Percentiles rank a stretch among this genome's conserved stretches.
Evolutionary conservation across 306 rosid genomes (phyloP).

Genomic region (Quercus alba): DNA sequence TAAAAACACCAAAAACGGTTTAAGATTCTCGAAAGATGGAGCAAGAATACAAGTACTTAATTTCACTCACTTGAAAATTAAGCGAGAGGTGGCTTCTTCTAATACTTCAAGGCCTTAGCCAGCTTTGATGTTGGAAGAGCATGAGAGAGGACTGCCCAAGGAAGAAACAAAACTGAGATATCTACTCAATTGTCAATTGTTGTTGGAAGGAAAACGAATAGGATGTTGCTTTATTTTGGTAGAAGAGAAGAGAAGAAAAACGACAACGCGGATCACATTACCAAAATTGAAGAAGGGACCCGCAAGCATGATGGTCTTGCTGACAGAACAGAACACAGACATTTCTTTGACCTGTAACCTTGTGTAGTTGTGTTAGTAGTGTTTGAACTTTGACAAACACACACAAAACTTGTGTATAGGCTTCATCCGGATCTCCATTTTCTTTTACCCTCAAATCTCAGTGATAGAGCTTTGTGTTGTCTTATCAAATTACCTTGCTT

Average conservation of each 20-base stretch:
- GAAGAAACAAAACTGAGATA: too few relatives aligned
- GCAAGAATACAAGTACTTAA: not conserved
- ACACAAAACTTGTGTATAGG: not conserved
- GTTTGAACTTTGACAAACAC: not conserved
- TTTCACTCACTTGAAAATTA: not conserved
- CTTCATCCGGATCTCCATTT: not conserved
- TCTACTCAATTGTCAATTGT: too few relatives aligned
- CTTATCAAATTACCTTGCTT: too few relatives aligned
- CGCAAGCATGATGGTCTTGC: not conserved
- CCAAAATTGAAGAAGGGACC: not conserved
- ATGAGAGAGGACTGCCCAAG: not conserved
- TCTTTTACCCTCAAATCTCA: too few relatives aligned
- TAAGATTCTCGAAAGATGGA: not conserved
- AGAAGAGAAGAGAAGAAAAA: not conserved
- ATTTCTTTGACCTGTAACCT: not conserved
- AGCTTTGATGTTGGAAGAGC: not conserved
- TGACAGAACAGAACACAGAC: not conserved
- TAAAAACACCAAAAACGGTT: not conserved
- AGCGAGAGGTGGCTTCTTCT: not conserved
- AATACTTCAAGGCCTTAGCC: not conserved
- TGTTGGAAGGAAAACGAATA: not conserved
- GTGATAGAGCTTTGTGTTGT: too few relatives aligned
- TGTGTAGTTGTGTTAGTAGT: too few relatives aligned
- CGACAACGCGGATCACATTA: not conserved
- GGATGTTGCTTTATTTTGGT: not conserved